Percentiles rank a stretch among this genome's conserved stretches.
phyloP scores from a whole-genome alignment of 1,284 basidiomycete species.

The Apiotrichum gracile region DNA sequence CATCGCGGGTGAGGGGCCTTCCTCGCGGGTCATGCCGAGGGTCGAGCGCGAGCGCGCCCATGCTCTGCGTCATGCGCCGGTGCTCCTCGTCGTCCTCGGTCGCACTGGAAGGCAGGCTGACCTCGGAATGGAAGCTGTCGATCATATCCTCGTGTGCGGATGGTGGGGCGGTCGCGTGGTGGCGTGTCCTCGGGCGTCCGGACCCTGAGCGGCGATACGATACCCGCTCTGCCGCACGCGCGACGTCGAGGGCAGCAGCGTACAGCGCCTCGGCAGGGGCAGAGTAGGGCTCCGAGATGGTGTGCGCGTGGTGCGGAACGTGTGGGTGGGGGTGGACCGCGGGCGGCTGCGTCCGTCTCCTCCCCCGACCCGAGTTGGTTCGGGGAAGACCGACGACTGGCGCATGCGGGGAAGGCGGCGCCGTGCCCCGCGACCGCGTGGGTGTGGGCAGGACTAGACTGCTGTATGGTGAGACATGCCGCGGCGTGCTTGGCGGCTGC shows the following conservation, averaged over 20 bases:
- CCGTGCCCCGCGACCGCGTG: background rate
- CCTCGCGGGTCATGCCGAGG: slow-evolving; percentile 7
- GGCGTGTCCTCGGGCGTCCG: slow-evolving; percentile 7
- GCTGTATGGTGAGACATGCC: slow-evolving; percentile 2
- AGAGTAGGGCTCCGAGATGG: background rate
- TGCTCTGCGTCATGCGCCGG: slow-evolving; percentile 17
- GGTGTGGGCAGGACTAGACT: background rate
- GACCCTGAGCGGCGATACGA: slow-evolving; percentile 15
- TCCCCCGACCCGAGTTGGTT: background rate
- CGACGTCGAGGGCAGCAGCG: slow-evolving; percentile 45
- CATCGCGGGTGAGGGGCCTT: slow-evolving; percentile 4
- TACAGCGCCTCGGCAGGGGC: slow-evolving; percentile 35
- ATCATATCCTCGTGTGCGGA: background rate
- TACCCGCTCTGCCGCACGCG: slow-evolving; percentile 44
- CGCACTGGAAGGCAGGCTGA: slow-evolving; percentile 1
- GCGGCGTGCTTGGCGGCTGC: background rate
- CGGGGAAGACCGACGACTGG: background rate
- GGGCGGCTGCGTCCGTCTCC: background rate
- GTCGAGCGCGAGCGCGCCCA: slow-evolving; percentile 6
- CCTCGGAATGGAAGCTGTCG: slow-evolving; percentile 34
- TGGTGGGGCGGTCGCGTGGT: slow-evolving; percentile 2
- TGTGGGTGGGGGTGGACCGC: background rate
- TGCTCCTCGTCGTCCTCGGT: slow-evolving; percentile 9
- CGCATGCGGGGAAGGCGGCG: background rate
- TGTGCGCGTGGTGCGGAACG: slow-evolving; percentile 15